Evolutionary conservation across 2,329 filamentous ascomycete genomes (phyloP).

Genomic region (Colletotrichum lindemuthianum): DNA sequence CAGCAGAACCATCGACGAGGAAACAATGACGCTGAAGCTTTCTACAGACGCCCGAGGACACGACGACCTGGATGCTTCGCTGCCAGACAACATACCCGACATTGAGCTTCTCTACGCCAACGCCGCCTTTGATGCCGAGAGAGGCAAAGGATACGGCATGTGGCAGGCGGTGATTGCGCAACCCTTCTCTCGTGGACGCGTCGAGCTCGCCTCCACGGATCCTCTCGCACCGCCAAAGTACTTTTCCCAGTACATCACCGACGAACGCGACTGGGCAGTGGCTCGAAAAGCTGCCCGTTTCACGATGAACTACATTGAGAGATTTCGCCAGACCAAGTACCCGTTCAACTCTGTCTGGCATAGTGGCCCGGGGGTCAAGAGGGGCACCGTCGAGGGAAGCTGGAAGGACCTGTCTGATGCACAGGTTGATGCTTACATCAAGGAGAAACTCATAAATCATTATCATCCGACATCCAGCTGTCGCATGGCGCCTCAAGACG

Average conservation of each 20-base stretch:
- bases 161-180: constrained; percentile 44
- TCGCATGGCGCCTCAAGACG: constrained; percentile 36
- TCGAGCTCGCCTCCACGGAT: constrained; percentile 48
- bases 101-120: constrained; percentile 51
- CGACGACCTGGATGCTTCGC: constrained; percentile 37
- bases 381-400: constrained; percentile 7
- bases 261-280: constrained; percentile 41
- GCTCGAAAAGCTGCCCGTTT: constrained; percentile 44
- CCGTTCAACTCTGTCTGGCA: constrained; percentile 30
- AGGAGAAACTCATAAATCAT: constrained; percentile 1
- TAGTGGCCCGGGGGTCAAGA: constrained; percentile 16
- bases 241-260: constrained; percentile 44
- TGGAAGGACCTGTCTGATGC: constrained; percentile 43
- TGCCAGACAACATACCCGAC: constrained; percentile 42
- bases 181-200: constrained; percentile 42
- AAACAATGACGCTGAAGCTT: constrained; percentile 39
- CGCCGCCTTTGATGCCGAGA: constrained; percentile 44
- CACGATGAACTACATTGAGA: constrained; percentile 43
- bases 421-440: constrained; percentile 43
- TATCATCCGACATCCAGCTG: constrained; percentile 32
- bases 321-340: constrained; percentile 42
- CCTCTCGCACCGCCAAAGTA: constrained; percentile 46
- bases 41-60: constrained; percentile 1
- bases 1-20: constrained; percentile 41
- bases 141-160: constrained; percentile 38